These are phyloP conservation scores for Apiotrichum siamense DNA, from an alignment of 1,284 basidiomycete genomes.

Conservation along the genomic window DNA sequence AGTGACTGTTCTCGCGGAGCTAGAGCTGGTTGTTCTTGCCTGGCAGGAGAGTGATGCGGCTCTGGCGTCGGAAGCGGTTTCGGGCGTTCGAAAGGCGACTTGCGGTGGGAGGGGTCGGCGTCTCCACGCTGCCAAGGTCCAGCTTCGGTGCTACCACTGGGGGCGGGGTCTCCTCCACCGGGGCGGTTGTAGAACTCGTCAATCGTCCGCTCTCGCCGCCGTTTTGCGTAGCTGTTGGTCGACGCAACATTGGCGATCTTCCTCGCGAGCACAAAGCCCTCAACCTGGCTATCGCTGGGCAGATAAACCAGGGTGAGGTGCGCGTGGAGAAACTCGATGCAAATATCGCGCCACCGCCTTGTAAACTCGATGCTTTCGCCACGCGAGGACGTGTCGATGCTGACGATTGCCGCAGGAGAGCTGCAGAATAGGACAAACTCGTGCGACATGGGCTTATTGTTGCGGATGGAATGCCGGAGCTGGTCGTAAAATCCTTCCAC, in stretches of 20 bases:
- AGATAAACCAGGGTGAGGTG: conserved; percentile 44
- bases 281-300: conserved; percentile 33
- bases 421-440: conserved; percentile 44
- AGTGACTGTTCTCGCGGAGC: too few relatives aligned
- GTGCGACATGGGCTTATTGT: conserved; percentile 31
- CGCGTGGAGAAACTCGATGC: conserved; percentile 34
- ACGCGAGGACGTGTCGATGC: conserved; percentile 41
- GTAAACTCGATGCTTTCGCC: conserved; percentile 40
- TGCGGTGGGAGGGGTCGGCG: conserved; percentile 36
- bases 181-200: conserved; percentile 30
- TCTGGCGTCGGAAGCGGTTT: conserved; percentile 10
- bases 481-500: conserved; percentile 42
- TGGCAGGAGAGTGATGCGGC: background rate
- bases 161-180: conserved; percentile 33
- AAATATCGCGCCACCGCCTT: conserved; percentile 37
- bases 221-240: conserved; percentile 39
- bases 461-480: conserved; percentile 32
- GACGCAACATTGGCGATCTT: conserved; percentile 44
- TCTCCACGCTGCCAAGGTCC: conserved; percentile 45
- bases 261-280: conserved; percentile 41
- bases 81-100: conserved; percentile 32
- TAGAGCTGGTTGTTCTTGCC: too few relatives aligned
- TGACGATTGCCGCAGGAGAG: conserved; percentile 43
- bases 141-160: conserved; percentile 29
- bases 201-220: conserved; percentile 34